Evolutionary conservation across 805 yeast genomes (phyloP).

Genomic region (Hanseniaspora vineae): DNA sequence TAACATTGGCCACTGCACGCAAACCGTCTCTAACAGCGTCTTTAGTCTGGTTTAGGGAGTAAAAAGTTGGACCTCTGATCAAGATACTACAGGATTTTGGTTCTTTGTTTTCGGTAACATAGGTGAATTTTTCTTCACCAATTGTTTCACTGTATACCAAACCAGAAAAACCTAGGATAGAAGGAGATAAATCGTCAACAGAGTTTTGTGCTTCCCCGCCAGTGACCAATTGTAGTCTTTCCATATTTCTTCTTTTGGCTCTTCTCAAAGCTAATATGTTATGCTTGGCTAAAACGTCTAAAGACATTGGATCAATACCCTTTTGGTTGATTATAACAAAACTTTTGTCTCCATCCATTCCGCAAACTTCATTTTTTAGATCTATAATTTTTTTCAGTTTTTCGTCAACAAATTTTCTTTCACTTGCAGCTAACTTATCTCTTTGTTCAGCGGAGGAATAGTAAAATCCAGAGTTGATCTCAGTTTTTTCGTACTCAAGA

Average conservation of each 20-base stretch:
- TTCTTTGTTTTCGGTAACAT: constrained; percentile 77
- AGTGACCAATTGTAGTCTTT: constrained; percentile 86
- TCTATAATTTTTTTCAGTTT: constrained; percentile 85
- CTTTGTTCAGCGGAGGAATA: constrained; percentile 94
- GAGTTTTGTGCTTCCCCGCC: constrained; percentile 98
- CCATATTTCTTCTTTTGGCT: constrained; percentile 99
- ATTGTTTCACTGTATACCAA: constrained; percentile 81
- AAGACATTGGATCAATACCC: constrained; percentile 97
- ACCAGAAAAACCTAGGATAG: constrained; percentile 78
- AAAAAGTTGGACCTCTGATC: constrained; percentile 86
- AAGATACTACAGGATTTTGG: constrained; percentile 87
- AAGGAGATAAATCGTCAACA: constrained; percentile 79
- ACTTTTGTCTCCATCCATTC: constrained; percentile 53
- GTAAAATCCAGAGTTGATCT: constrained; percentile 90
- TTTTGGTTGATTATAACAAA: constrained; percentile 95
- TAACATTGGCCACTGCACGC: constrained; percentile 84
- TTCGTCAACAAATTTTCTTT: constrained; percentile 88
- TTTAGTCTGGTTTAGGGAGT: constrained; percentile 80
- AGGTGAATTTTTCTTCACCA: constrained; percentile 97
- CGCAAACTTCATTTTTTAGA: constrained; percentile 85
- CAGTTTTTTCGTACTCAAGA: constrained; percentile 93
- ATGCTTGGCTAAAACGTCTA: constrained; percentile 86
- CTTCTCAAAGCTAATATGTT: constrained; percentile 90
- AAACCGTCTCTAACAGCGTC: constrained; percentile 97
- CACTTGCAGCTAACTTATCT: constrained; percentile 85